These are phyloP conservation scores for Lachnellula hyalina DNA, from an alignment of 2,329 filamentous ascomycete genomes.

Conservation along the genomic window DNA sequence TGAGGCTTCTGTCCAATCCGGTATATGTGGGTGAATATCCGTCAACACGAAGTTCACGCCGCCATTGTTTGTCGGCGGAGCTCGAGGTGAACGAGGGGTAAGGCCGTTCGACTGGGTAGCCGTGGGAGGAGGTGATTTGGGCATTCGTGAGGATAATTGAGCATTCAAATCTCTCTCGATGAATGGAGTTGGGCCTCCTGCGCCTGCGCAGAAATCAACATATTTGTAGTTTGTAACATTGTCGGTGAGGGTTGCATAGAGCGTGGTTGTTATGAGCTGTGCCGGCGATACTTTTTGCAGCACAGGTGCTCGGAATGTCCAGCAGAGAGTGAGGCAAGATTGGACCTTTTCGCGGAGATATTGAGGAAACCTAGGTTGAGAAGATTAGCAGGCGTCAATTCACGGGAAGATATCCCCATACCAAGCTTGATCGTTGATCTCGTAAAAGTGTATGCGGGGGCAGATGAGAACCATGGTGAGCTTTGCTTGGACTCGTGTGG, in stretches of 20 bases:
- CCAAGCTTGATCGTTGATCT: conserved; percentile 64
- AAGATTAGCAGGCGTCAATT: not conserved
- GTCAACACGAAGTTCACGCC: conserved; percentile 57
- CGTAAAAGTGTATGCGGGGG: conserved; percentile 58
- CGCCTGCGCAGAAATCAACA: conserved; percentile 72
- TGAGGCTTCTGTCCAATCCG: conserved; percentile 51
- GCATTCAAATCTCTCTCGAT: conserved; percentile 57
- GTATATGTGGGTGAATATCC: conserved; percentile 59
- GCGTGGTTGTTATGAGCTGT: conserved; percentile 51
- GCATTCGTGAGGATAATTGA: conserved; percentile 28
- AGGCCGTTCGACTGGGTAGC: conserved; percentile 13
- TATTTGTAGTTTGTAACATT: conserved; percentile 52
- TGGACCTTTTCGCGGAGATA: conserved; percentile 62
- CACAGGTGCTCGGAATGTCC: conserved; percentile 54
- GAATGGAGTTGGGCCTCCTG: conserved; percentile 62
- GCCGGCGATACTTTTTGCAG: conserved; percentile 55
- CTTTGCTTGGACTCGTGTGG: not conserved
- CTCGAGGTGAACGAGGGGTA: conserved; percentile 21
- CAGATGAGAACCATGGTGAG: conserved; percentile 43
- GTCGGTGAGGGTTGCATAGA: conserved; percentile 46
- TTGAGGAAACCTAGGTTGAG: conserved; percentile 52
- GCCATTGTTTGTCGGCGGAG: conserved; percentile 13
- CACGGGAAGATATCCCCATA: conserved; percentile 31
- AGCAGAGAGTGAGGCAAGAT: conserved; percentile 57
- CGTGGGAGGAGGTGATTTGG: conserved; percentile 22